Evolutionary conservation across 805 yeast species (phyloP).

Genomic region (Kodamaea hsintzibuensis): DNA sequence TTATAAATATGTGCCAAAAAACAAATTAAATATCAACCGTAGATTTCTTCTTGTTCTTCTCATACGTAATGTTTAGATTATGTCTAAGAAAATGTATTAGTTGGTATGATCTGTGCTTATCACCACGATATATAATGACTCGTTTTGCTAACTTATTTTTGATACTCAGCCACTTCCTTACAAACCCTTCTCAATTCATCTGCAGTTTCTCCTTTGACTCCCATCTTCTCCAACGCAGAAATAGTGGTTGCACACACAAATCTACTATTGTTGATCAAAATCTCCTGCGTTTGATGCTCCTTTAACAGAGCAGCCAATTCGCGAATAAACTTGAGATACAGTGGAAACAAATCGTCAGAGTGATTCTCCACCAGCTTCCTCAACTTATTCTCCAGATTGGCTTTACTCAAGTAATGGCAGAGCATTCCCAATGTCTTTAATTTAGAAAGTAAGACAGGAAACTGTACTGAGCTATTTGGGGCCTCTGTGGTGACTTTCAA

Average conservation of each 20-base stretch:
- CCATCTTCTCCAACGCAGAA: slow-evolving; percentile 2
- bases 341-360: slow-evolving; percentile 11
- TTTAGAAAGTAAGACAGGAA: slow-evolving; percentile 14
- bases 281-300: slow-evolving; percentile 8
- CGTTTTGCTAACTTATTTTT: no score
- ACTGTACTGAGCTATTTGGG: slow-evolving; percentile 1
- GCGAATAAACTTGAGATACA: slow-evolving; percentile 13
- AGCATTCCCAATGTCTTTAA: slow-evolving; percentile 24
- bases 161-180: background rate
- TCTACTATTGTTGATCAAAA: slow-evolving; percentile 31
- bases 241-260: slow-evolving; percentile 30
- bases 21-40: no score
- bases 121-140: no score
- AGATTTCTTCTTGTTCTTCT: no score
- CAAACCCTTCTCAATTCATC: slow-evolving; percentile 4
- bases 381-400: background rate
- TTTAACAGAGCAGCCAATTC: slow-evolving; percentile 12
- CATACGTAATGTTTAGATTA: no score
- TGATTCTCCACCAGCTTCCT: slow-evolving; percentile 1
- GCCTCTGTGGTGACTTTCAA: slow-evolving; percentile 2
- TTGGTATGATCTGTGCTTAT: no score
- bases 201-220: background rate
- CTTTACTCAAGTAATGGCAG: slow-evolving; percentile 13
- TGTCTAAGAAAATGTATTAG: no score
- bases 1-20: no score